Percentiles rank a stretch among this genome's conserved stretches.
Conservation (phyloP, 805 yeast genomes). For the Deakozyma indianensis region DNA sequence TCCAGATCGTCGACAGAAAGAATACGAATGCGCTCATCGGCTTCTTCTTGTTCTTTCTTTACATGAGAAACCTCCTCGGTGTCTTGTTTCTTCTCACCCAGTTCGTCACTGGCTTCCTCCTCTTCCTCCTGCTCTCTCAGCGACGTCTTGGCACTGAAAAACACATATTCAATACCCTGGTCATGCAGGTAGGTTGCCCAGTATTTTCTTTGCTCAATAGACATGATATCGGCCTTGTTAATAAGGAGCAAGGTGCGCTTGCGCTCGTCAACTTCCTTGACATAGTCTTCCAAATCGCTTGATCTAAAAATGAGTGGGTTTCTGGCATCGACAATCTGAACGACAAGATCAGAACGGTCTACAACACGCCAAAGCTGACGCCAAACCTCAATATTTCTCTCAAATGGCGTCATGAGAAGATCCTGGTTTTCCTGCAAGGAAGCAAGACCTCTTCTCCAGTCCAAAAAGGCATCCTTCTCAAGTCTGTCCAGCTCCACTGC, state of each 20-base stretch:
- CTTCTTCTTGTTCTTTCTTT: conserved; percentile 12
- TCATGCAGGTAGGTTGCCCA: conserved; percentile 80
- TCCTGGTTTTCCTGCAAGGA: conserved; percentile 71
- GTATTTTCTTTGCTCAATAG: conserved; percentile 55
- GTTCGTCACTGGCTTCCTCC: conserved; percentile 28
- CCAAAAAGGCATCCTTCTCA: conserved; percentile 81
- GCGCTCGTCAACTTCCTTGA: conserved; percentile 54
- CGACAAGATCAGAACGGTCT: conserved; percentile 85
- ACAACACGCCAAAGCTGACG: conserved; percentile 96
- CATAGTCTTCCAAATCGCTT: conserved; percentile 73
- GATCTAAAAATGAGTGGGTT: conserved; percentile 86
- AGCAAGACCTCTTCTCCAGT: conserved; percentile 90
- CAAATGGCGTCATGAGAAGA: conserved; percentile 85
- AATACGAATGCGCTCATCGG: conserved; percentile 40
- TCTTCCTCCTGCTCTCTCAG: conserved; percentile 59
- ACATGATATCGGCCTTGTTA: conserved; percentile 83
- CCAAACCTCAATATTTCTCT: conserved; percentile 96
- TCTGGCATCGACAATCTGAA: conserved; percentile 96
- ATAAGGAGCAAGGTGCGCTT: conserved; percentile 75
- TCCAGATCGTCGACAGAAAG: conserved; percentile 77
- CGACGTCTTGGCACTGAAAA: conserved; percentile 84
- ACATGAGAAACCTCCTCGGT: conserved; percentile 9
- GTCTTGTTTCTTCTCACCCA: conserved; percentile 7
- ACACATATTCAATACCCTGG: conserved; percentile 65
- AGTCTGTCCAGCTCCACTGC: conserved; percentile 66